These are phyloP conservation scores for Penicillium sp. DNA, from an alignment of 2,329 filamentous ascomycete species.

Conservation along the genomic window DNA sequence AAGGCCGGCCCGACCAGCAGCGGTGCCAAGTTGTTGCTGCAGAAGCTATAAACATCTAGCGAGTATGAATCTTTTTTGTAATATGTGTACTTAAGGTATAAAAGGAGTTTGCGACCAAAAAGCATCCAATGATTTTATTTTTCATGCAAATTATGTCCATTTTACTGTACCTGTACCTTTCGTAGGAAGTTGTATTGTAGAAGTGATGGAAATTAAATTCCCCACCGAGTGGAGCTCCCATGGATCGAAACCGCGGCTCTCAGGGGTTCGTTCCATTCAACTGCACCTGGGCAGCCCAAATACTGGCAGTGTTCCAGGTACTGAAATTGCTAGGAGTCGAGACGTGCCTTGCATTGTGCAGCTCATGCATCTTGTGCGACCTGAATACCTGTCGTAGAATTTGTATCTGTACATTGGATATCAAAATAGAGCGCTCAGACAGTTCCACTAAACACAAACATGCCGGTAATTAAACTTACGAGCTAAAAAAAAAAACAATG, in stretches of 20 bases:
- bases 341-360: background rate
- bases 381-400: background rate
- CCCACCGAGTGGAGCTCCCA: constrained; percentile 14
- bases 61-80: constrained; percentile 5
- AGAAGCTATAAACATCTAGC: constrained; percentile 31
- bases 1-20: constrained; percentile 46
- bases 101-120: constrained; percentile 7
- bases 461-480: constrained; percentile 8
- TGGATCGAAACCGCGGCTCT: constrained; percentile 14
- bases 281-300: background rate
- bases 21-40: constrained; percentile 43
- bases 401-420: background rate
- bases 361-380: background rate
- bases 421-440: background rate
- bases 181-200: background rate
- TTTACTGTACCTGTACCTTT: background rate
- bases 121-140: constrained; percentile 1
- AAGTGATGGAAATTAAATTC: constrained; percentile 5
- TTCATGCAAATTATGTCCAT: background rate
- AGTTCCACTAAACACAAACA: background rate
- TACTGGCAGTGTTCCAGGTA: background rate
- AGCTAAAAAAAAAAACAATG: constrained; percentile 6
- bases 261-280: constrained; percentile 23
- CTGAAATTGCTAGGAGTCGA: background rate
- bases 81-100: constrained; percentile 6